phyloP scores from a whole-genome alignment of 768 basidiomycete genomes.

The Kondoa subrosea region DNA sequence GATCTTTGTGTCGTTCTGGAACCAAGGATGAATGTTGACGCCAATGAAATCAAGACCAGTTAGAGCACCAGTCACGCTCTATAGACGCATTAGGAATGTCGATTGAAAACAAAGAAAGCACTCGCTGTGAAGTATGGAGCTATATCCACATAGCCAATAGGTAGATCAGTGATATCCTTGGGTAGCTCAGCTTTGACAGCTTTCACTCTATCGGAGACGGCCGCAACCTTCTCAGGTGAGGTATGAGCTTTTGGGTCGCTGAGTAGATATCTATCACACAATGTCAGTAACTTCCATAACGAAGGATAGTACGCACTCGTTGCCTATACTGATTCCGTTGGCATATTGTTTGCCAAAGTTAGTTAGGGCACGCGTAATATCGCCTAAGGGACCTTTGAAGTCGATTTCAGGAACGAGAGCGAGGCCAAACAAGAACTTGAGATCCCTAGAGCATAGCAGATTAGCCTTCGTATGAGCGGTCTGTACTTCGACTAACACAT shows the following conservation, averaged over 20 bases:
- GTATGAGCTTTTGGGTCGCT: not conserved
- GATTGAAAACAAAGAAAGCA: not conserved
- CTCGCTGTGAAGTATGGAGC: not conserved
- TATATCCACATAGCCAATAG: not conserved
- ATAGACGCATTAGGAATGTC: not conserved
- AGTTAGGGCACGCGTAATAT: not conserved
- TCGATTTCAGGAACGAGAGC: not conserved
- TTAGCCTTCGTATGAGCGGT: too few species aligned
- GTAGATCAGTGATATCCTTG: not conserved
- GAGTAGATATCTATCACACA: not conserved
- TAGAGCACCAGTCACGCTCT: not conserved
- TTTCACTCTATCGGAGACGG: not conserved
- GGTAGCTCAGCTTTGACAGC: not conserved
- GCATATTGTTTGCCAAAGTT: not conserved
- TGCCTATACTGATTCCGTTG: not conserved
- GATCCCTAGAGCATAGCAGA: too few species aligned
- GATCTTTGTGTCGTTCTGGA: not conserved
- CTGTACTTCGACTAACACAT: too few species aligned
- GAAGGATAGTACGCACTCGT: not conserved
- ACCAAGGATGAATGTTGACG: not conserved
- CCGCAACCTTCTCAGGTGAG: not conserved
- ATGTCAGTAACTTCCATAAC: not conserved
- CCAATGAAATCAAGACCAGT: not conserved
- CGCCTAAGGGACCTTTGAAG: not conserved
- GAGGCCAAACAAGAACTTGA: not conserved